Conservation (phyloP, 2,329 filamentous ascomycete genomes). For the Monosporascus sp. region DNA sequence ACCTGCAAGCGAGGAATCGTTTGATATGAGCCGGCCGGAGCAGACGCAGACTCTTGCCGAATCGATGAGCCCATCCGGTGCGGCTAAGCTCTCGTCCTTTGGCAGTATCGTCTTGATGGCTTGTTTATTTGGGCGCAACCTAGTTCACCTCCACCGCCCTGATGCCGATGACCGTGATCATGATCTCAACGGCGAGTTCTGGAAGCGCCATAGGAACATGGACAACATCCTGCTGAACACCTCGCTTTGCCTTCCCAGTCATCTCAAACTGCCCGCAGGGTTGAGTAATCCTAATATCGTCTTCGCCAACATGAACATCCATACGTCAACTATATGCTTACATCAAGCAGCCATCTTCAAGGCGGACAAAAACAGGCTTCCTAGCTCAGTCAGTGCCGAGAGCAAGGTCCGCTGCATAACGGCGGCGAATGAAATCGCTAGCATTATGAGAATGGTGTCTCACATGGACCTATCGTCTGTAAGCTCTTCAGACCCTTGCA, state of each 20-base stretch:
- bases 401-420: constrained; percentile 92
- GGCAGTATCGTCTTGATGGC: constrained; percentile 79
- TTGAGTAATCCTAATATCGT: constrained; percentile 77
- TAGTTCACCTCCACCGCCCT: constrained; percentile 85
- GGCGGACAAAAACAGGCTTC: constrained; percentile 80
- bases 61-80: constrained; percentile 65
- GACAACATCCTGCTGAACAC: constrained; percentile 89
- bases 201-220: constrained; percentile 85
- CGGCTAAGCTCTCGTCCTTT: constrained; percentile 68
- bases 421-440: constrained; percentile 87
- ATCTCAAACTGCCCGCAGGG: constrained; percentile 73
- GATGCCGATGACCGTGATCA: constrained; percentile 74
- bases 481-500: constrained; percentile 31
- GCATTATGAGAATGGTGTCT: constrained; percentile 91
- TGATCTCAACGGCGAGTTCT: constrained; percentile 89
- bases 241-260: constrained; percentile 71
- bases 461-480: constrained; percentile 81
- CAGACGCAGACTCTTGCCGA: constrained; percentile 65
- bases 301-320: constrained; percentile 94
- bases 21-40: constrained; percentile 71
- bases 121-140: constrained; percentile 84
- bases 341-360: constrained; percentile 98
- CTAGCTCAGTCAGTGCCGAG: constrained; percentile 72
- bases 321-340: constrained; percentile 94
- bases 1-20: constrained; percentile 79